Conservation (phyloP, 345 rosid species). For the Eucalyptus marginata region DNA sequence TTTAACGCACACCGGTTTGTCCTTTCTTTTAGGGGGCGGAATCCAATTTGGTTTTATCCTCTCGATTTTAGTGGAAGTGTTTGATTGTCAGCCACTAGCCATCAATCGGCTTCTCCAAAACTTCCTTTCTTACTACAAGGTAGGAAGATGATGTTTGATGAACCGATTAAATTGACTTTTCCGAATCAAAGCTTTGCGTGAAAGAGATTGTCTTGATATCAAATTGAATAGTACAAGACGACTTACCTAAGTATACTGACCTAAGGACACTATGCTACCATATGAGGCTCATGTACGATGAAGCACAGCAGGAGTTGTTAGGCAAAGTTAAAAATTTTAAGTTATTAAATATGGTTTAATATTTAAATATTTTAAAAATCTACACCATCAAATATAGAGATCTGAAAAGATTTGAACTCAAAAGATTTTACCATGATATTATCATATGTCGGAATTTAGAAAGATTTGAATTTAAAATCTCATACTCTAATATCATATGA, state of each 20-base stretch:
- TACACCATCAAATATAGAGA: neutral
- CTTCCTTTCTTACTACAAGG: neutral
- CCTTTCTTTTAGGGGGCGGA: neutral
- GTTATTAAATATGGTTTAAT: neutral
- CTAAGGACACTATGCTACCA: neutral
- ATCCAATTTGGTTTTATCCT: neutral
- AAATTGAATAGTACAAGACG: neutral
- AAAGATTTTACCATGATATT: rapidly evolving
- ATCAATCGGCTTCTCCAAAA: neutral
- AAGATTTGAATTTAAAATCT: neutral
- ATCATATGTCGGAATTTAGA: rapidly evolving
- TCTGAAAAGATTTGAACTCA: neutral
- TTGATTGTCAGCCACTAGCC: neutral
- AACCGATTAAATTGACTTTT: neutral
- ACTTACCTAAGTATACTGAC: neutral
- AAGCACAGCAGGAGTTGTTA: neutral
- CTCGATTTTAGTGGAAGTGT: neutral
- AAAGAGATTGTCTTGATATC: neutral
- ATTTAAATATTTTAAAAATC: neutral
- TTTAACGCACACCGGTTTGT: rapidly evolving
- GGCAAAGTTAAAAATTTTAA: neutral
- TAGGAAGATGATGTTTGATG: neutral
- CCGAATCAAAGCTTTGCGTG: neutral
- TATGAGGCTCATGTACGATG: neutral
- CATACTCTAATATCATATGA: rapidly evolving